Percentiles rank a stretch among this genome's conserved stretches.
Conservation (phyloP, 371 early-diverging fungal species). For the Mucor mucedo region DNA sequence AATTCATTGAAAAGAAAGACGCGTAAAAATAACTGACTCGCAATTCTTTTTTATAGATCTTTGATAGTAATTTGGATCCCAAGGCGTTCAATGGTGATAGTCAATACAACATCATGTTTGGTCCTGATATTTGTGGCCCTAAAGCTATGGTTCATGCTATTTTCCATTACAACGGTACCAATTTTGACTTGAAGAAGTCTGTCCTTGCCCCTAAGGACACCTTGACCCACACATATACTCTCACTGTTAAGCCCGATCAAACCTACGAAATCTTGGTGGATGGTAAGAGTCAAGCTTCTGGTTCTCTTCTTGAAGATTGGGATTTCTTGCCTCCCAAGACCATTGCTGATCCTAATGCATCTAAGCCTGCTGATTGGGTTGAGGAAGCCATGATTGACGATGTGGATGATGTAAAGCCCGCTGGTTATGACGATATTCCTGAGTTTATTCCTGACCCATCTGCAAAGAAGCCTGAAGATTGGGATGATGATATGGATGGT, state of each 20-base stretch:
- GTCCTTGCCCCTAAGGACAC: constrained; percentile 75
- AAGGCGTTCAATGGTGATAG: constrained; percentile 85
- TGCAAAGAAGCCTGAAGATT: constrained; percentile 90
- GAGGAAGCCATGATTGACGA: constrained; percentile 89
- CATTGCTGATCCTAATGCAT: constrained; percentile 89
- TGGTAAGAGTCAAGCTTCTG: constrained; percentile 68
- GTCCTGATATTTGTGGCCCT: constrained; percentile 94
- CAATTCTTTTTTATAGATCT: constrained; percentile 39
- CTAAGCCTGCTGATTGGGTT: constrained; percentile 95
- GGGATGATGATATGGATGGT: constrained; percentile 90
- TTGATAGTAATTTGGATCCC: constrained; percentile 64
- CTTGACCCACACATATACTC: constrained; percentile 88
- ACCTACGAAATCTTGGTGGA: constrained; percentile 86
- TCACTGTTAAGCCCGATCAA: constrained; percentile 90
- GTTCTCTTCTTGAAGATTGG: constrained; percentile 87
- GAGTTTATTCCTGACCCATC: constrained; percentile 84
- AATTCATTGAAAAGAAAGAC: neutral
- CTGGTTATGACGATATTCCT: constrained; percentile 85
- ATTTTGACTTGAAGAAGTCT: constrained; percentile 75
- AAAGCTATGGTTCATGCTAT: constrained; percentile 95
- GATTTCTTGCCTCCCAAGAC: constrained; percentile 89
- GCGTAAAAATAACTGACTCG: neutral
- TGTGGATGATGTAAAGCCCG: constrained; percentile 86
- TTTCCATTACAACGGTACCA: constrained; percentile 91
- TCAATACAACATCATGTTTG: constrained; percentile 94